Base-by-base conservation (phyloP, 2,329 filamentous ascomycete species). In the Xylariaceae sp. region DNA sequence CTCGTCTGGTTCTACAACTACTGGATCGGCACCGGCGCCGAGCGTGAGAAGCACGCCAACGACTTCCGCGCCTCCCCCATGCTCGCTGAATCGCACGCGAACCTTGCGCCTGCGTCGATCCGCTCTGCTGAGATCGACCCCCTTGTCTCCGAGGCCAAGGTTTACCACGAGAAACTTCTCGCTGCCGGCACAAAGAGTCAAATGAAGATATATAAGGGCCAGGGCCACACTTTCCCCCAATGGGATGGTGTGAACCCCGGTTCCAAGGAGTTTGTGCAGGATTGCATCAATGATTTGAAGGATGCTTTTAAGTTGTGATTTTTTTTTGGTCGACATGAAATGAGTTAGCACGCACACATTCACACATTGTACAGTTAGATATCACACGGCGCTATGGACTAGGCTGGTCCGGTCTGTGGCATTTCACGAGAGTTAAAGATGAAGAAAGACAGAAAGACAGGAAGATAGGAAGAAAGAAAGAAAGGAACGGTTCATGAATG, bases 1-100 rank as follows among this genome's bases (percentile, higher is more conserved):
- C 61, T 75, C 34, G 53, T 69, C 35, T 74, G 73, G 73, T 74
- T 74, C 60, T 74, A 74, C 55, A 72, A 72, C 30, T 65, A 73
- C 30, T 74, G 73, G 73, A 63, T 74, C 7, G 73, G 73, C 0
- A 72, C 59, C 4, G 73, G 70, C 18, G 60, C 64, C n/a, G 65
- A 64, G 51, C 65, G 72, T 15, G 62, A 57, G 2, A 67, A 65
- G 53, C 64, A 59, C n/a, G 69, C 71, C 4, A 61, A 63, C 4
- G 66, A 73, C 47, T 73, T 70, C 51, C 65, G 65, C 3, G 72
- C 71, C 6, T 74, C 72, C 3, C 73, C 73, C 0, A 70, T 75
- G 51, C 62, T 72, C 2, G 73, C 73, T 2, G 53, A 59, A 4
- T 73, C 72, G 7, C 73, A 74, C 54, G 67, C 62, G 0, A 65